Evolutionary conservation across 345 rosid genomes (phyloP).

Genomic region (Nephelium lappaceum): DNA sequence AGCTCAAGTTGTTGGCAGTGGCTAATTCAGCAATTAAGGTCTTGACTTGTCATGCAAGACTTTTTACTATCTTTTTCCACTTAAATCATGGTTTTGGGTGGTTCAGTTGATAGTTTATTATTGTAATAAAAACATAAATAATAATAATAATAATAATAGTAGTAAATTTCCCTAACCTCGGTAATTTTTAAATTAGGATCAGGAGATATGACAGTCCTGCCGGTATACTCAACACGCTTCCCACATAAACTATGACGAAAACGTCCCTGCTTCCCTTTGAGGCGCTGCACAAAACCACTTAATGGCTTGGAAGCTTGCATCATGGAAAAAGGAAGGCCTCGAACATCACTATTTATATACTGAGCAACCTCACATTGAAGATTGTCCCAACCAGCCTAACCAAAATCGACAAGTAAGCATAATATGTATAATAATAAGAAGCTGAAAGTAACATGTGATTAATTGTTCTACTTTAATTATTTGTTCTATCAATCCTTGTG

Average conservation of each 20-base stretch:
- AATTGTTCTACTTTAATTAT: too few species aligned
- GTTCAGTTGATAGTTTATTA: not conserved
- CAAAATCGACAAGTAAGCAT: conserved; percentile 24
- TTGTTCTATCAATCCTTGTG: too few species aligned
- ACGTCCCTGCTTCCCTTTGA: conserved; percentile 93
- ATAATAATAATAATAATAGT: too few species aligned
- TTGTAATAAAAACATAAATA: not conserved
- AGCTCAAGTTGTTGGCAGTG: not conserved
- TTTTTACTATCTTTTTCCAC: not conserved
- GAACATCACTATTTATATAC: conserved; percentile 83
- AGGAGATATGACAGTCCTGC: conserved; percentile 98
- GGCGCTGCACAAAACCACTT: conserved; percentile 88
- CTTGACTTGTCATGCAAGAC: too few species aligned
- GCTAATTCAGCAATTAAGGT: not conserved
- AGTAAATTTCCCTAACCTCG: conserved; percentile 51
- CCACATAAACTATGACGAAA: conserved; percentile 92
- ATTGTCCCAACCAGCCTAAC: conserved; percentile 67
- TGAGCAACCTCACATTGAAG: conserved; percentile 86
- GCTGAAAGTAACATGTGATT: not conserved
- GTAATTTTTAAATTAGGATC: conserved; percentile 96
- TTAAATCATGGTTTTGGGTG: not conserved
- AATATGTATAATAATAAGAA: not conserved
- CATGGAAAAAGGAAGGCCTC: conserved; percentile 43
- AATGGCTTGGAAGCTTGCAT: conserved; percentile 48
- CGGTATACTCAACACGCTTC: conserved; percentile 93